Conservation (phyloP, 306 rosid genomes). For the Erythrophleum fordii region DNA sequence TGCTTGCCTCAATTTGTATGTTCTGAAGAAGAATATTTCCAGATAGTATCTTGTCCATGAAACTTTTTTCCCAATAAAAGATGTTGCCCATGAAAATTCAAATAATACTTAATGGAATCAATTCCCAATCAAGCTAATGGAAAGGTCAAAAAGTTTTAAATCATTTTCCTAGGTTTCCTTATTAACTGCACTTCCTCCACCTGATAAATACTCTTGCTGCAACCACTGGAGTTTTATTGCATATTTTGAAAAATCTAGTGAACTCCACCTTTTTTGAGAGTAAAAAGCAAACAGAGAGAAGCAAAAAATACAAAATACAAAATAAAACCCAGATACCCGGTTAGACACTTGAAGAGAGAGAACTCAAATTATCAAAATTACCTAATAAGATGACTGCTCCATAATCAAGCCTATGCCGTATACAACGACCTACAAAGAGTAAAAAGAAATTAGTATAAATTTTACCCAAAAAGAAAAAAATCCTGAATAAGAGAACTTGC, state of each 20-base stretch:
- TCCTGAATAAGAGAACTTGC: not conserved
- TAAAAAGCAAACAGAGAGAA: not conserved
- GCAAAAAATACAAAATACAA: not conserved
- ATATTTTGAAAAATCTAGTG: constrained; percentile 17
- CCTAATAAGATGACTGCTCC: constrained; percentile 94
- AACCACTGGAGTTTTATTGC: constrained; percentile 11
- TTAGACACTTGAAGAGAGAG: constrained; percentile 11
- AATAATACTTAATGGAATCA: constrained; percentile 28
- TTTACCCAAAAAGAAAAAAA: not conserved
- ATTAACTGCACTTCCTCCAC: constrained; percentile 6
- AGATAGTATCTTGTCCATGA: constrained; percentile 1
- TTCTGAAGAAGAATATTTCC: not conserved
- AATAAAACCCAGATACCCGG: no score
- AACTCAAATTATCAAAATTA: constrained; percentile 44
- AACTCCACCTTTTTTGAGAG: constrained; percentile 17
- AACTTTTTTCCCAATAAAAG: not conserved
- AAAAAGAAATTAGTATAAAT: constrained; percentile 30
- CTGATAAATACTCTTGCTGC: not conserved
- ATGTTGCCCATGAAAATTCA: constrained; percentile 26
- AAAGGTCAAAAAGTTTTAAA: constrained; percentile 11
- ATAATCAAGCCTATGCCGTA: constrained; percentile 86
- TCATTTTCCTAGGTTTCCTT: not conserved
- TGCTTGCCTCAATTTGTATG: constrained; percentile 8
- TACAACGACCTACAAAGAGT: constrained; percentile 79
- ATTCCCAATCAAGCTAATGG: constrained; percentile 17